Evolutionary conservation across 108 stramenopile species (phyloP).

Genomic region (Chaetoceros muelleri): DNA sequence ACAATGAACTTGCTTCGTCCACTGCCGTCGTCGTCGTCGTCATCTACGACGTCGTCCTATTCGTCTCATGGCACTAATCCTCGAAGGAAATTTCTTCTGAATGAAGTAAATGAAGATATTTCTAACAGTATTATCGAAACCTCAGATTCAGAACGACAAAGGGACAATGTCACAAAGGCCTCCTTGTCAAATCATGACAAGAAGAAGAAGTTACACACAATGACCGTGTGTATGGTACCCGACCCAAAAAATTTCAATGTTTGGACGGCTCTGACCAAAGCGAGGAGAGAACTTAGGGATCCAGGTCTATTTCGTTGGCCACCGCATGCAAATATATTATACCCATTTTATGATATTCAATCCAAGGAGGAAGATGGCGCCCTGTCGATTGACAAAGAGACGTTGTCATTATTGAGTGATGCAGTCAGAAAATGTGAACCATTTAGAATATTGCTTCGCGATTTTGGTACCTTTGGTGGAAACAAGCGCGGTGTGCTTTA

Average conservation of each 20-base stretch:
- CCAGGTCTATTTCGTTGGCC: constrained; percentile 79
- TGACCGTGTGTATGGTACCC: constrained; percentile 69
- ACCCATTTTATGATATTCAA: constrained; percentile 47
- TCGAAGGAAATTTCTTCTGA: too few species aligned
- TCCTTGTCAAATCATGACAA: too few species aligned
- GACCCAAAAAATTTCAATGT: constrained; percentile 32
- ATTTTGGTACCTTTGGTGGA: constrained; percentile 65
- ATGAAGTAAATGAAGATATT: too few species aligned
- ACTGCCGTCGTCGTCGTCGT: too few species aligned
- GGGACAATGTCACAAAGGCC: too few species aligned
- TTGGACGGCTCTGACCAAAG: constrained; percentile 41
- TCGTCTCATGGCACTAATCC: too few species aligned
- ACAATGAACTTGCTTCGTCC: too few species aligned
- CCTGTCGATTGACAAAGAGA: constrained; percentile 5
- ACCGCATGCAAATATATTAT: constrained; percentile 68
- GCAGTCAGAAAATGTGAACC: constrained; percentile 35
- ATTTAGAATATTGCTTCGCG: constrained; percentile 40
- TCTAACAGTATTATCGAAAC: too few species aligned
- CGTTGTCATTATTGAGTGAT: constrained; percentile 12
- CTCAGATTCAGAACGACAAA: too few species aligned
- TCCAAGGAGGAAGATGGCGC: constrained; percentile 4
- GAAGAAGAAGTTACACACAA: constrained; percentile 21
- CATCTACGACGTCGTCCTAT: too few species aligned
- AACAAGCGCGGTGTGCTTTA: constrained; percentile 60
- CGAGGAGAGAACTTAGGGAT: constrained; percentile 44